These are phyloP conservation scores for Epicoccum nigrum DNA, from an alignment of 2,329 filamentous ascomycete genomes.

Conservation along the genomic window DNA sequence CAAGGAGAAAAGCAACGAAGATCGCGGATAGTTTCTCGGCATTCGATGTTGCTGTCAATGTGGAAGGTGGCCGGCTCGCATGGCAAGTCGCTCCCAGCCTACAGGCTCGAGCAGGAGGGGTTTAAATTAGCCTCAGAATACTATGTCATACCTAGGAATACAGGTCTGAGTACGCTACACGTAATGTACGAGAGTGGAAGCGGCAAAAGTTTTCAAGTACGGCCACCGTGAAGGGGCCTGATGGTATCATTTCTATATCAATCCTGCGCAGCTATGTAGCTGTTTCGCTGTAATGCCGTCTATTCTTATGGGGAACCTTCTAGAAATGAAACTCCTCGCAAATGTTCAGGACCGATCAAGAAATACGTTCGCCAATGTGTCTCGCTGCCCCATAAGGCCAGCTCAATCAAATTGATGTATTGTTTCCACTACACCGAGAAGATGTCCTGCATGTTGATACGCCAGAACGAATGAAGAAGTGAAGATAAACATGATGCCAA, in stretches of 20 bases:
- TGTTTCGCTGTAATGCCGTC: slow-evolving; percentile 12
- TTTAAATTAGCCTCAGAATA: too few species aligned
- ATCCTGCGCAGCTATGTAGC: slow-evolving; percentile 9
- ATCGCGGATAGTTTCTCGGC: slow-evolving; percentile 4
- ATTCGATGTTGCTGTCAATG: neutral
- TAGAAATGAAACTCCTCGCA: slow-evolving; percentile 12
- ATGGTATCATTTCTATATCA: slow-evolving; percentile 33
- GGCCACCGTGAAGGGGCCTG: slow-evolving; percentile 18
- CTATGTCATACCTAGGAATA: too few species aligned
- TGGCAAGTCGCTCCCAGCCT: slow-evolving; percentile 4
- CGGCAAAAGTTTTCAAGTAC: slow-evolving; percentile 2
- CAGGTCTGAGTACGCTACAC: neutral
- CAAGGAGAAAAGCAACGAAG: neutral
- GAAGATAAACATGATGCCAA: slow-evolving; percentile 30
- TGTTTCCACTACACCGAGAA: slow-evolving; percentile 8
- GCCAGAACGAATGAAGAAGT: slow-evolving; percentile 19
- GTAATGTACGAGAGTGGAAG: slow-evolving; percentile 4
- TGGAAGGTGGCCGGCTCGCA: slow-evolving; percentile 12
- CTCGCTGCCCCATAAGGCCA: slow-evolving; percentile 4
- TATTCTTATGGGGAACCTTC: slow-evolving; percentile 6
- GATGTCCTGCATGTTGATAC: slow-evolving; percentile 28
- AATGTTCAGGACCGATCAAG: neutral
- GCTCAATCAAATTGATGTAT: slow-evolving; percentile 9
- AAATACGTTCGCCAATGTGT: slow-evolving; percentile 2
- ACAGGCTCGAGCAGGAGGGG: too few species aligned